Conservation (phyloP, 306 rosid genomes). For the Nissolia schottii region DNA sequence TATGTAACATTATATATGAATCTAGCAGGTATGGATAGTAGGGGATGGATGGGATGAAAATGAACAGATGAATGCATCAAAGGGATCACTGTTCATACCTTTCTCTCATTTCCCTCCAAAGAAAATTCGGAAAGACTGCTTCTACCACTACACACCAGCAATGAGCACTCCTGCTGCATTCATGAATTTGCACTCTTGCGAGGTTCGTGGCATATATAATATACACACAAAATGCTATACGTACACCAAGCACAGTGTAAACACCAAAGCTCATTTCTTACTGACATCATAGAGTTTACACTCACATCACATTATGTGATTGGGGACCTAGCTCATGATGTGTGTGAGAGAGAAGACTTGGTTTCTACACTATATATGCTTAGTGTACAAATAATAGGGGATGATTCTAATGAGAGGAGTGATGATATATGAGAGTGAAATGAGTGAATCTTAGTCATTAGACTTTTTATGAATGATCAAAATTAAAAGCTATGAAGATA, state of each 20-base stretch:
- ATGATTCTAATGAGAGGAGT: too few relatives aligned
- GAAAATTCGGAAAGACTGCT: constrained; percentile 45
- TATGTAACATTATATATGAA: background rate
- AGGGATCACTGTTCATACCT: constrained; percentile 63
- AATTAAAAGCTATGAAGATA: too few relatives aligned
- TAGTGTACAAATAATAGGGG: too few relatives aligned
- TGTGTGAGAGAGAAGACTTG: too few relatives aligned
- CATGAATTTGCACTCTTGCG: constrained; percentile 53
- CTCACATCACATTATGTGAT: too few relatives aligned
- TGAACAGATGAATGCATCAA: constrained; percentile 48
- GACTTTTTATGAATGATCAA: too few relatives aligned
- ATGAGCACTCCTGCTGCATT: constrained; percentile 45
- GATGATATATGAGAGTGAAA: too few relatives aligned
- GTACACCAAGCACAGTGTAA: background rate
- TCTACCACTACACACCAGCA: constrained; percentile 57
- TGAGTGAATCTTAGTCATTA: too few relatives aligned
- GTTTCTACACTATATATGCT: too few relatives aligned
- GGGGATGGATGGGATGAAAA: constrained; percentile 54
- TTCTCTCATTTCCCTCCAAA: constrained; percentile 64
- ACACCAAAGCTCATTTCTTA: background rate
- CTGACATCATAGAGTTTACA: too few relatives aligned
- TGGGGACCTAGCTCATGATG: too few relatives aligned
- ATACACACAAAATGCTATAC: background rate
- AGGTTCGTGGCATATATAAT: constrained; percentile 38
- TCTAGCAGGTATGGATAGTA: constrained; percentile 52